phyloP scores from a whole-genome alignment of 257 asterid genomes.

The Nemophila menziesii region DNA sequence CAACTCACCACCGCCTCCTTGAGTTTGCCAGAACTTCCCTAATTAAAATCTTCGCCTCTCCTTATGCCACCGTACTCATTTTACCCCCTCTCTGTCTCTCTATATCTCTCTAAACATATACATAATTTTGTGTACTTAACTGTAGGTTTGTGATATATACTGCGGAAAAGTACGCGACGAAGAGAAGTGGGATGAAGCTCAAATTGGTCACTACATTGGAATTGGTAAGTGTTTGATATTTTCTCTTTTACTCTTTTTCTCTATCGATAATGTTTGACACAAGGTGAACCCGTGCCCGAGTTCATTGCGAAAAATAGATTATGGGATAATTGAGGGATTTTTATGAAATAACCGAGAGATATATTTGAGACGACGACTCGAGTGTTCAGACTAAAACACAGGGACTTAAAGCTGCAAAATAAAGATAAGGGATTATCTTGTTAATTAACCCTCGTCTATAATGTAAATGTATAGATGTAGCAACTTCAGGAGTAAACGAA shows the following conservation, averaged over 20 bases:
- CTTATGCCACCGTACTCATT: conserved; percentile 64
- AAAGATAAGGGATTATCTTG: neutral
- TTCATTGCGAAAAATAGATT: too few species aligned
- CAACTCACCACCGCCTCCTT: conserved; percentile 62
- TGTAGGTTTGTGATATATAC: conserved; percentile 73
- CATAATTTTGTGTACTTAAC: neutral
- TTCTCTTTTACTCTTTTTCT: neutral
- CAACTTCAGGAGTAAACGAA: conserved; percentile 59
- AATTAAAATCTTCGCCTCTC: conserved; percentile 72
- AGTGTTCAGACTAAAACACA: too few species aligned
- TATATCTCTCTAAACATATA: neutral
- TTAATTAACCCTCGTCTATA: neutral
- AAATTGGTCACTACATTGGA: conserved; percentile 91
- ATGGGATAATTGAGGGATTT: neutral
- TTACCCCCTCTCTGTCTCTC: neutral
- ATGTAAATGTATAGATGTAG: conserved; percentile 39
- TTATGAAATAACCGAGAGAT: too few species aligned
- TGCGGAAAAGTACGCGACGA: conserved; percentile 78
- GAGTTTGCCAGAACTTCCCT: conserved; percentile 70
- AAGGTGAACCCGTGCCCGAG: too few species aligned
- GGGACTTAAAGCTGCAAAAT: too few species aligned
- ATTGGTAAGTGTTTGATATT: conserved; percentile 35
- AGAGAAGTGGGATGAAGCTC: conserved; percentile 90
- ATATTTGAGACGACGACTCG: too few species aligned
- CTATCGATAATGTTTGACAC: too few species aligned